Base-by-base conservation (phyloP, 148 eudicot species). In the Camellia sinensis region DNA sequence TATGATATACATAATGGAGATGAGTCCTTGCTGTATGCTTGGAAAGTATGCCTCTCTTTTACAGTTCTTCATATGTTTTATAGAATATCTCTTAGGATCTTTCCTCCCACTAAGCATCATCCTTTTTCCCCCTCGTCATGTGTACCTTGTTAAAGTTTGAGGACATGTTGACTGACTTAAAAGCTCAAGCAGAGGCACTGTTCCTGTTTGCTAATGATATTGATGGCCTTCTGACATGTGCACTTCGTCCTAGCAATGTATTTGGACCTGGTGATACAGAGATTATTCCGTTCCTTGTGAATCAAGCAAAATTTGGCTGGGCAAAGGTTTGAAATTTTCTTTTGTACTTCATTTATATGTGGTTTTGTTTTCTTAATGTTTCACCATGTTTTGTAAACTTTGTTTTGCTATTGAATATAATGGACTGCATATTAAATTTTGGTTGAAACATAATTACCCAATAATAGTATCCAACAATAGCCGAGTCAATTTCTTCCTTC, bases 251-350 rank as follows among this genome's bases (percentile, higher is more conserved):
- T 15, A 84, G 94, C 89, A 92, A 92, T 89, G 90, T 93, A 61
- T 96, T 96, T 89, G 99, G 99, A 78, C 98, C 98, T 81, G 90
- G 89, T 81, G 99, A 96, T 81, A 81, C 89, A 62, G 72, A 87
- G 17, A 45, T 96, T 78, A 79, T 92, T 78, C 91, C 90, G 15
- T 83, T 82, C 71, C 64, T 96, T 69, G 90, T 93, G 80, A 86
- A 89, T 71, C 88, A 88, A 80, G 95, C 92, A 64, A 93, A 90
- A 76, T 87, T 93, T 73, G 73, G 85, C 77, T 89, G 91, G 93
- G 89, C 90, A 76, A 95, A 93, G 99, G 99, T 95, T 74, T 69
- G 87, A 77, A 70, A 52, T 1, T 54, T 72, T 52, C 37, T 40
- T 56, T 71, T 60, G 15, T 52, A 10, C 37, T 57, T 45, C 73